Evolutionary conservation across 768 basidiomycete genomes (phyloP).

Genomic region (Plicaturopsis crispa): DNA sequence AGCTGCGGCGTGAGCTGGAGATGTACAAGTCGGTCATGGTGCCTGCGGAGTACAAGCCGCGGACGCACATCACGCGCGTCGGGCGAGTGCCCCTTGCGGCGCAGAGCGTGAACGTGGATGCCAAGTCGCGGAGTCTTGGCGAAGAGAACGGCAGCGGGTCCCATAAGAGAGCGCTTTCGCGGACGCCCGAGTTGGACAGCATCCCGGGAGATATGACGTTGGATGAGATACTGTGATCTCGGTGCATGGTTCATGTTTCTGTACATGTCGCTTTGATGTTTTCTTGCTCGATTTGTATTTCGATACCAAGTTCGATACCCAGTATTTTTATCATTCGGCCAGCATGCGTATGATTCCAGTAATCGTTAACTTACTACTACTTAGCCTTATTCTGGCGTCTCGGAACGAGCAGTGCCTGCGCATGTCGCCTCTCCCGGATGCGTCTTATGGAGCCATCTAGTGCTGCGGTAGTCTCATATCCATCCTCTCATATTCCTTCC

Average conservation of each 20-base stretch:
- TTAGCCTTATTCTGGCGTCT: no score
- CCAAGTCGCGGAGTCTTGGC: neutral
- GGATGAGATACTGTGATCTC: constrained; percentile 35
- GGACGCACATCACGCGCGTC: constrained; percentile 46
- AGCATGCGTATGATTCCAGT: no score
- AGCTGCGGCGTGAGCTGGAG: constrained; percentile 45
- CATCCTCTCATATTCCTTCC: constrained; percentile 8
- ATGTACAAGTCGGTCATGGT: constrained; percentile 55
- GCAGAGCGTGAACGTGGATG: constrained; percentile 27
- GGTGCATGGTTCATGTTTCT: no score
- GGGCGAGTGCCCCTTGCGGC: constrained; percentile 38
- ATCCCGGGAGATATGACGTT: constrained; percentile 43
- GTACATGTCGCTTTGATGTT: no score
- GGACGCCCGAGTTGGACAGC: constrained; percentile 19
- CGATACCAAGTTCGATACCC: no score
- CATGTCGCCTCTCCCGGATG: no score
- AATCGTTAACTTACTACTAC: no score
- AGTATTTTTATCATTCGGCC: no score
- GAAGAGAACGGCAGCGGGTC: constrained; percentile 1
- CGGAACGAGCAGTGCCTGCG: no score
- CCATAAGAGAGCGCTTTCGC: constrained; percentile 8
- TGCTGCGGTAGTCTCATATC: constrained; percentile 4
- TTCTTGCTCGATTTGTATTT: no score
- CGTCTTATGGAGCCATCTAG: no score
- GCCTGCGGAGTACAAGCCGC: constrained; percentile 40